Base-by-base conservation (phyloP, 768 basidiomycete species). In the Chlorophyllum brunneum region DNA sequence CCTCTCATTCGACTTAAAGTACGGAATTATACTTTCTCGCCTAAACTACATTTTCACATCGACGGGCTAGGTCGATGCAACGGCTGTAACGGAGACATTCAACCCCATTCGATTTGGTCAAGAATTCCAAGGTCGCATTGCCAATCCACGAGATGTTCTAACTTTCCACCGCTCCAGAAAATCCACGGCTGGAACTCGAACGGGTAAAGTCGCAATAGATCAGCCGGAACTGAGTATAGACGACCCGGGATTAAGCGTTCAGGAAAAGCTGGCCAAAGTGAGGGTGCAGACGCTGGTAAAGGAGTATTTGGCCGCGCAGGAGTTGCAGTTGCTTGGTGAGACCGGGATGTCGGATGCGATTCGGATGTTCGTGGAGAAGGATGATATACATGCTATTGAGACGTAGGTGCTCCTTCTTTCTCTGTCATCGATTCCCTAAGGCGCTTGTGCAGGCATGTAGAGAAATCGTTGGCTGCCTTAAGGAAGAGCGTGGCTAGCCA, bases 61-160 rank as follows among this genome's bases (percentile, higher is more conserved):
- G 23, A 27, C n/a, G 8, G 9, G n/a, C 26, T 24, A 86, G 88
- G 92, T 95, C 15, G 92, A 95, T 64, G 95, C 92, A 0, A 91
- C 95, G 0, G 90, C 88, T 37, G 88, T 93, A 6, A 83, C 82
- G 51, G 89, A 92, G 60, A 92, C 92, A 71, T 92, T 89, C 48
- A 99, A 99, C 65, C 95, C 95, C 20, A 87, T 95, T 46, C 87
- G 97, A 8, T 97, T 99, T 65, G 95, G 97, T 1, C 94, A 95
- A 65, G 91, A 95, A 65, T 98, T 98, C 67, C 81, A 85, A 58
- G 92, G 91, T 1, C 80, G 79, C 18, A 79, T 98, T 30, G 97
- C 97, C 9, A 99, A 99, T 64, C 95, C 97, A 13, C 81, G 92
- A 23, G 95, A 98, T 64, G 81, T 97, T 20, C 80, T 99, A 24